These are phyloP conservation scores for Geranium rotundifolium DNA, from an alignment of 345 rosid species.

Conservation along the genomic window DNA sequence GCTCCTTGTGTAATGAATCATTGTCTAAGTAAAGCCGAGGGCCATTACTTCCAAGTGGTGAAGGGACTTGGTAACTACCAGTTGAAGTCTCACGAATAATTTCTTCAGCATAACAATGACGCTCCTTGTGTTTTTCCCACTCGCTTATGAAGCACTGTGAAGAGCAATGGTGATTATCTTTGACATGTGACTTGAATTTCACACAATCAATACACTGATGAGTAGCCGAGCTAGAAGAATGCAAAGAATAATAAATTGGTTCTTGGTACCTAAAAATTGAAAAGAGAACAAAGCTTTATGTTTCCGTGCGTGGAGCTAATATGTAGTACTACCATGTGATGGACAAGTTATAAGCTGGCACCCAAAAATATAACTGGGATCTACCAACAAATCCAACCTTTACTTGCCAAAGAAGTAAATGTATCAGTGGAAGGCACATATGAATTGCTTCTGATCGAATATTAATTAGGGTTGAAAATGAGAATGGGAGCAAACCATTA, in stretches of 20 bases:
- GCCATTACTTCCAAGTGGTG: not conserved
- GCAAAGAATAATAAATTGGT: not conserved
- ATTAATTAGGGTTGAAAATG: too few species aligned
- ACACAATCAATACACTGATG: not conserved
- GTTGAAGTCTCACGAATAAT: not conserved
- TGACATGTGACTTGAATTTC: not conserved
- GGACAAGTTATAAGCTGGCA: not conserved
- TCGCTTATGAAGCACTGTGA: not conserved
- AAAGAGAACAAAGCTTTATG: not conserved
- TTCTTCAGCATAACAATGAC: not conserved
- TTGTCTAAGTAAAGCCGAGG: not conserved
- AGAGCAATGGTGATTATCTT: not conserved
- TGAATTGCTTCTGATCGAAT: too few species aligned
- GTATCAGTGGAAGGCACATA: not conserved
- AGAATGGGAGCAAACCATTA: not conserved
- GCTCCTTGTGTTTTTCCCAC: not conserved
- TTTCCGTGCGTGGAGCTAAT: not conserved
- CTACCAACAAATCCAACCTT: not conserved
- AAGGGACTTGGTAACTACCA: not conserved
- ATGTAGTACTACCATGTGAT: too few species aligned
- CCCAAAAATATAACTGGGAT: not conserved
- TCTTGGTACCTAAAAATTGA: not conserved
- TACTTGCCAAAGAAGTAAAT: not conserved
- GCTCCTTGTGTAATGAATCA: too few species aligned
- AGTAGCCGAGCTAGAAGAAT: not conserved